Base-by-base conservation (phyloP, 2,329 filamentous ascomycete genomes). In the Neoarthrinium moseri region DNA sequence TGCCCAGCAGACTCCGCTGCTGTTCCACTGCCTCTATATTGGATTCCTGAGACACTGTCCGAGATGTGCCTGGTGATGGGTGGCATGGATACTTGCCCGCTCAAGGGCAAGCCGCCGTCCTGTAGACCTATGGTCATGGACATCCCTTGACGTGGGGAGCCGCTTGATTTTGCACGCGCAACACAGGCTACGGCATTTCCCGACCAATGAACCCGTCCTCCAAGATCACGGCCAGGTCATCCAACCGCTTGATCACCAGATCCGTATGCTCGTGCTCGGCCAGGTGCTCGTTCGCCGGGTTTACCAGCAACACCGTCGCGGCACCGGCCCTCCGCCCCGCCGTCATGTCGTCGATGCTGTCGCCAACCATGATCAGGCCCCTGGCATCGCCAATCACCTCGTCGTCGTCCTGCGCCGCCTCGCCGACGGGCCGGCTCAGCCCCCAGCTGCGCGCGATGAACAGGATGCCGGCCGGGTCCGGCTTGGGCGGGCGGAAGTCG, bases 341-440 rank as follows among this genome's bases (percentile, higher is more conserved):
- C 6, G 86, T 88, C 82, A 97, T 95, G 63, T 99, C 94, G 64
- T 97, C 94, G 45, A 95, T 82, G 13, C 86, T 91, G 62, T 92
- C 88, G 4, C 88, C 88, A 18, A 84, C 81, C 81, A 85, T 85
- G 55, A 83, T 80, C 33, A 83, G 57, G 5, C 63, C 65, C 33
- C 68, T 74, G 3, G 72, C 78, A 47, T 80, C 77, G 8, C 74
- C 75, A 0, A 79, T 72, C 66, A 32, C 45, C 8, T 66, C 60
- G 10, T 56, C 56, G 6, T 24, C 21, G 18, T 47, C 33, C 38
- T 50, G 38, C 4, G 55, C 61, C 1, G 52, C 56, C 17, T 46
- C 49, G 35, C 48, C 58, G 36, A 56, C n/a, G 10, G 32, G 17
- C 20, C 56, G 50, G 35, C 63, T 54, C n/a, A 92, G 65, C 0